Conservation (phyloP, 108 stramenopile species). For the Cyclotella baltica region DNA sequence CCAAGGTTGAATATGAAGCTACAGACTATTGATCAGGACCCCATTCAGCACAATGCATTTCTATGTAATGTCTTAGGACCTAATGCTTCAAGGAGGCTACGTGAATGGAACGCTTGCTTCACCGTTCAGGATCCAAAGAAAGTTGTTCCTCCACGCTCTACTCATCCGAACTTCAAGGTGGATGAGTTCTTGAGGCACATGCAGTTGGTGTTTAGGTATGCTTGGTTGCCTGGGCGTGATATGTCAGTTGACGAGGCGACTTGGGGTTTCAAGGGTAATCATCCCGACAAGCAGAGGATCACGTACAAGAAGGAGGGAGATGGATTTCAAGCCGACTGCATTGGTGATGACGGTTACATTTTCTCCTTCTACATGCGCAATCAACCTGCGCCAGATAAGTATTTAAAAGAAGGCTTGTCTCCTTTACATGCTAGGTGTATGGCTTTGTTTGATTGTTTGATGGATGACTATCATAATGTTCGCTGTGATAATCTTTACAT, state of each 20-base stretch:
- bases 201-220: not conserved
- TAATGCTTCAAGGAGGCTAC: not conserved
- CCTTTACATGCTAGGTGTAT: constrained; percentile 62
- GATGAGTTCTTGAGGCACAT: not conserved
- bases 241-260: constrained; percentile 17
- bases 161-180: constrained; percentile 6
- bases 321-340: constrained; percentile 50
- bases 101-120: not conserved
- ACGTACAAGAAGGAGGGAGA: constrained; percentile 52
- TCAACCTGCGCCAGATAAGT: constrained; percentile 43
- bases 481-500: constrained; percentile 62
- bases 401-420: constrained; percentile 59
- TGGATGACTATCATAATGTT: constrained; percentile 16
- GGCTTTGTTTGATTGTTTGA: constrained; percentile 49
- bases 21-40: not conserved
- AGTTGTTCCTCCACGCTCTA: not conserved
- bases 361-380: constrained; percentile 43
- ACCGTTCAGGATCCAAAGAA: constrained; percentile 14
- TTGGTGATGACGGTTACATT: constrained; percentile 49
- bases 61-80: not conserved
- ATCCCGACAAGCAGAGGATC: constrained; percentile 18
- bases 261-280: constrained; percentile 23
- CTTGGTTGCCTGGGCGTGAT: constrained; percentile 15
- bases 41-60: constrained; percentile 9
- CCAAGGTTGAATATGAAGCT: constrained; percentile 11